Evolutionary conservation across 2,329 filamentous ascomycete species (phyloP).

Genomic region (Endothia cerciana): DNA sequence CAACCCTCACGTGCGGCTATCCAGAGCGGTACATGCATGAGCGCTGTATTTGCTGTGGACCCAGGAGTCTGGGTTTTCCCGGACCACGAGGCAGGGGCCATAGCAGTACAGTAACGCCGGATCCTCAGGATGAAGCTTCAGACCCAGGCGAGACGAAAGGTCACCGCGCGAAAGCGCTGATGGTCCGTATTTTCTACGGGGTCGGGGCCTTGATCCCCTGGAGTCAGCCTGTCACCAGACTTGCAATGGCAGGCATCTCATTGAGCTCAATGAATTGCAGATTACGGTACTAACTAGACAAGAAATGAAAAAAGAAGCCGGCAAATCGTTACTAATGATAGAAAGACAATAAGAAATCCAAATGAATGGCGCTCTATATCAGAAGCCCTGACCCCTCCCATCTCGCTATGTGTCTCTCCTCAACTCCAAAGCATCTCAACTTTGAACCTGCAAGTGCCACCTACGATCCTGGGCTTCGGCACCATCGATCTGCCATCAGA

Average conservation of each 20-base stretch:
- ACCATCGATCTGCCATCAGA: background rate
- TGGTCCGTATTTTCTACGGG: background rate
- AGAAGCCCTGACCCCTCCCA: background rate
- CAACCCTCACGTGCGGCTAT: too few species aligned
- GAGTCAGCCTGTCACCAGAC: background rate
- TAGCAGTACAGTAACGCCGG: background rate
- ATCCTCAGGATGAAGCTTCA: background rate
- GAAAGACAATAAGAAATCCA: constrained; percentile 6
- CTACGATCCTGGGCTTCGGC: background rate
- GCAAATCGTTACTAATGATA: constrained; percentile 1
- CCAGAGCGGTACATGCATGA: too few species aligned
- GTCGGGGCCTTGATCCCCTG: background rate
- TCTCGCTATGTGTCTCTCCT: background rate
- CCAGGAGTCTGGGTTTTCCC: too few species aligned
- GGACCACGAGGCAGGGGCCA: background rate
- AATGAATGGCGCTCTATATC: constrained; percentile 14
- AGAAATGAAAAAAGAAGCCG: background rate
- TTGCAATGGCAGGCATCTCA: background rate
- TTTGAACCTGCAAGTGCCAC: background rate
- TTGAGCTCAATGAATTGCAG: constrained; percentile 23
- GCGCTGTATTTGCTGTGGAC: too few species aligned
- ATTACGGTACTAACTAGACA: background rate
- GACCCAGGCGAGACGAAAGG: too few species aligned
- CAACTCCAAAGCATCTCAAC: constrained; percentile 1
- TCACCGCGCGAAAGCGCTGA: background rate